Percentiles rank a stretch among this genome's conserved stretches.
These are phyloP conservation scores for Allium cepa DNA, from an alignment of 106 monocot species.

Conservation along the genomic window DNA sequence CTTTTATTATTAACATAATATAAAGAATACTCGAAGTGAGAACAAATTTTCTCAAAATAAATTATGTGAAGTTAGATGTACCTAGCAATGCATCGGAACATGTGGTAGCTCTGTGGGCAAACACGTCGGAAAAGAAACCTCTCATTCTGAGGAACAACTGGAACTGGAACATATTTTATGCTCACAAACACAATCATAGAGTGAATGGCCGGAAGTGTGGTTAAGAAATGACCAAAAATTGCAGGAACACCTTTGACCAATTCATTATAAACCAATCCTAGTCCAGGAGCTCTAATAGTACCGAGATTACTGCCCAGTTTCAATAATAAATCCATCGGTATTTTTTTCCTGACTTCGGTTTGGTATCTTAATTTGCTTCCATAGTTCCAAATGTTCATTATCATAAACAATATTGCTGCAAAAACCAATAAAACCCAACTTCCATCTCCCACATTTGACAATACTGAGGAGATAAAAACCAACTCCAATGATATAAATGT, in stretches of 20 bases:
- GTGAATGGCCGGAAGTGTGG: conserved; percentile 79
- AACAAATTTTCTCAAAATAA: background rate
- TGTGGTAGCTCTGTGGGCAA: conserved; percentile 73
- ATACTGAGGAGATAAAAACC: conserved; percentile 69
- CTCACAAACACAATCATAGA: conserved; percentile 90
- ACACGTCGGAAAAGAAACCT: conserved; percentile 84
- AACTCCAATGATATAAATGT: conserved; percentile 64
- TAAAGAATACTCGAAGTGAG: too few species aligned
- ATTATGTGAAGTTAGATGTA: conserved; percentile 10
- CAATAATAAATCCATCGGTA: conserved; percentile 69
- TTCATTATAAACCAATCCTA: conserved; percentile 77
- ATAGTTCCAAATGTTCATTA: conserved; percentile 85
- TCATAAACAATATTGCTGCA: conserved; percentile 42
- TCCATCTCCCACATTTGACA: conserved; percentile 58
- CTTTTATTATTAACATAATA: too few species aligned
- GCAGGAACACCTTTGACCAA: conserved; percentile 83
- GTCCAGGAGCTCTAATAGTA: conserved; percentile 80
- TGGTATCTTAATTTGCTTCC: conserved; percentile 88
- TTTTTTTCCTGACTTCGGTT: conserved; percentile 72
- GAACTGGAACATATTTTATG: conserved; percentile 81
- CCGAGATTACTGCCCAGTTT: conserved; percentile 73
- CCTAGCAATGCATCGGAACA: conserved; percentile 97
- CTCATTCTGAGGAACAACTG: conserved; percentile 71
- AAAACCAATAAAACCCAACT: conserved; percentile 75
- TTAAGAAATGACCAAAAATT: conserved; percentile 85